Evolutionary conservation across 163 green algal species (phyloP), one percentile per base, ranked within the genome.

Genomic region (Chlorella variabilis): DNA sequence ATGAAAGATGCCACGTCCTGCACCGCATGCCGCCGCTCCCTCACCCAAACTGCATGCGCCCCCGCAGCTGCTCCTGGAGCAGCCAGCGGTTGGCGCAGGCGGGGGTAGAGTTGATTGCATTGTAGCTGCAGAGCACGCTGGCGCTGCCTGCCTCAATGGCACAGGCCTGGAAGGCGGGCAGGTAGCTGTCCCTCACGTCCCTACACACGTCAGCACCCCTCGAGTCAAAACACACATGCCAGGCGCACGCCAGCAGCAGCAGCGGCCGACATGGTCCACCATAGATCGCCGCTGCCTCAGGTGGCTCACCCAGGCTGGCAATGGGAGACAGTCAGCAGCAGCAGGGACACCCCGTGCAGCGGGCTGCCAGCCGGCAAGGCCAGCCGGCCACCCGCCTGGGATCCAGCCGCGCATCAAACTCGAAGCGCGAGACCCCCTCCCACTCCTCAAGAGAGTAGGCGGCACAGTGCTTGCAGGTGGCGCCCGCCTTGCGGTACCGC

Each of bases 391-490:
- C 65, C 23, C 67, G 59, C 67, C 67, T 81, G 6, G 84, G n/a
- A 7, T 74, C 69, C 20, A 89, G 38, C 15, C 36, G 4, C 0
- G 87, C 85, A 69, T 91, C 68, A 51, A 85, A 90, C 11, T 63
- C 71, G 25, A 81, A 74, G 21, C 88, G 68, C n/a, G 83, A 85
- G 17, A 81, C 71, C 5, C 87, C 87, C 33, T 89, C 84, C n/a
- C 77, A 75, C 33, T 78, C 67, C 77, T 92, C 88, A 38, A 92
- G 36, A 2, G 82, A 85, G 70, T 93, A 93, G 13, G 84, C 89
- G 9, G 85, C 73, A 77, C 88, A 89, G 82, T 93, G 89, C 84
- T 93, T 93, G 86, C 89, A 93, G n/a, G 89, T 93, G 20, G 89
- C 89, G 8, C 65, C 75, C 7, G 83, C 83, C 76, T 90, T 83